Percentiles rank a stretch among this genome's conserved stretches.
phyloP scores from a whole-genome alignment of 2,329 filamentous ascomycete species.

The Diplodia scrobiculata region DNA sequence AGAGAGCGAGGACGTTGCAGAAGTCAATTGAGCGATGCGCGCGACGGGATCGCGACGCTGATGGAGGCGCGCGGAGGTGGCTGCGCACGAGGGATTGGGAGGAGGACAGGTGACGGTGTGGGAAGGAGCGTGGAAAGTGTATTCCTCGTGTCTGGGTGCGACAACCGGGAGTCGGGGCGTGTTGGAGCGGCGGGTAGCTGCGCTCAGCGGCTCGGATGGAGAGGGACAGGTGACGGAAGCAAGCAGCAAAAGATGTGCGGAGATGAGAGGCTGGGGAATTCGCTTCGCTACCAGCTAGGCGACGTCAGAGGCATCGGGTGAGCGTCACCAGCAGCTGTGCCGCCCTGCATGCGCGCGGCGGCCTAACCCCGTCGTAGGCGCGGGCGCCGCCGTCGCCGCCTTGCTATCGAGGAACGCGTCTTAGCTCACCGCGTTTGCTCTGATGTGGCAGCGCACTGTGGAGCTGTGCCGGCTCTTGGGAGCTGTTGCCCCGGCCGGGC shows the following conservation, averaged over 20 bases:
- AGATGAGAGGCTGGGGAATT: conserved; percentile 21
- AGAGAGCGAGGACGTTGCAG: background rate
- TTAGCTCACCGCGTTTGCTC: conserved; percentile 14
- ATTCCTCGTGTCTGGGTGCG: too few relatives aligned
- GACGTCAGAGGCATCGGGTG: conserved; percentile 27
- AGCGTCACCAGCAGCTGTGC: conserved; percentile 16
- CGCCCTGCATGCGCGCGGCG: conserved; percentile 10
- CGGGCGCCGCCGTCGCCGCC: conserved; percentile 1
- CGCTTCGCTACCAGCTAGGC: conserved; percentile 18
- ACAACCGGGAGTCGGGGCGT: background rate
- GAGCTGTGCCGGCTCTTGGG: conserved; percentile 14
- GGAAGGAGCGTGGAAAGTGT: too few relatives aligned
- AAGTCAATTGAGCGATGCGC: background rate
- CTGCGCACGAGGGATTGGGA: background rate
- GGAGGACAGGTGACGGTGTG: too few relatives aligned
- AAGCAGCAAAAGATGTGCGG: background rate
- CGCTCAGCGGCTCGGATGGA: background rate
- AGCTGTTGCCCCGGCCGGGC: conserved; percentile 20
- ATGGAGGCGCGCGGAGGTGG: conserved; percentile 16
- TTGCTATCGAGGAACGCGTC: background rate
- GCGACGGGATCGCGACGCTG: background rate
- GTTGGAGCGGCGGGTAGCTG: background rate
- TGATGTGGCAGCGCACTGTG: conserved; percentile 9
- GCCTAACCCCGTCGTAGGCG: background rate
- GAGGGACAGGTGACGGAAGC: background rate